Evolutionary conservation across 2,329 filamentous ascomycete species (phyloP).

Genomic region (Amylocarpus encephaloides): DNA sequence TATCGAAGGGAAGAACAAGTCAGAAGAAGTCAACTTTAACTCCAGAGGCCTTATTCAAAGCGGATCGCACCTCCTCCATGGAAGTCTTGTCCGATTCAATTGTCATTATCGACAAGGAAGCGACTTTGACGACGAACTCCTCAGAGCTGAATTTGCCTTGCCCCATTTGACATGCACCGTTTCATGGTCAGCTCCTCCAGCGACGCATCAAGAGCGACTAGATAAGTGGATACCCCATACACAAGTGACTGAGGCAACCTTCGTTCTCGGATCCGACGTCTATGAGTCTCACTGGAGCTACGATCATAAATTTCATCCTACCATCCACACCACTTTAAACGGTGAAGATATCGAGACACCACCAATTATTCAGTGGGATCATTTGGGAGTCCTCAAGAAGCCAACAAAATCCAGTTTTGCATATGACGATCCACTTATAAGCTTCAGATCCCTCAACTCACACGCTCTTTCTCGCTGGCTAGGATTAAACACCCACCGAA

Average conservation of each 20-base stretch:
- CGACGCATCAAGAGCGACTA: slow-evolving; percentile 42
- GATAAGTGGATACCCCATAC: slow-evolving; percentile 49
- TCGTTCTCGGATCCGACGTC: slow-evolving; percentile 45
- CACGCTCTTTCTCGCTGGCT: slow-evolving; percentile 31
- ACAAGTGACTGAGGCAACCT: slow-evolving; percentile 47
- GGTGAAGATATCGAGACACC: slow-evolving; percentile 45
- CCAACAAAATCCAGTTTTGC: slow-evolving; percentile 38
- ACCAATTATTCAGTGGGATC: slow-evolving; percentile 46
- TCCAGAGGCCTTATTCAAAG: slow-evolving; percentile 45
- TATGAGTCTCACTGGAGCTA: slow-evolving; percentile 45
- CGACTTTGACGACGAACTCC: slow-evolving; percentile 47
- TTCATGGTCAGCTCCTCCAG: slow-evolving; percentile 47
- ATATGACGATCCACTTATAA: slow-evolving; percentile 46
- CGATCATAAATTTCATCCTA: slow-evolving; percentile 43
- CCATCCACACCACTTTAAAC: slow-evolving; percentile 43
- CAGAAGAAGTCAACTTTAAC: slow-evolving; percentile 46
- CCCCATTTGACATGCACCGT: slow-evolving; percentile 48
- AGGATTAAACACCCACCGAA: slow-evolving; percentile 34
- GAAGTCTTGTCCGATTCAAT: slow-evolving; percentile 46
- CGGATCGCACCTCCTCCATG: slow-evolving; percentile 47
- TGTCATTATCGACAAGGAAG: slow-evolving; percentile 49
- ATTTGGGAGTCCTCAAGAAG: slow-evolving; percentile 38
- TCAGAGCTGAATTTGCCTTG: slow-evolving; percentile 48
- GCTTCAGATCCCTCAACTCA: slow-evolving; percentile 34
- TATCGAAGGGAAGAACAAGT: slow-evolving; percentile 38